Percentiles rank a stretch among this genome's conserved stretches.
Evolutionary conservation across 495 filamentous ascomycete species (phyloP).

Genomic region (Opeltia flavorubescens): DNA sequence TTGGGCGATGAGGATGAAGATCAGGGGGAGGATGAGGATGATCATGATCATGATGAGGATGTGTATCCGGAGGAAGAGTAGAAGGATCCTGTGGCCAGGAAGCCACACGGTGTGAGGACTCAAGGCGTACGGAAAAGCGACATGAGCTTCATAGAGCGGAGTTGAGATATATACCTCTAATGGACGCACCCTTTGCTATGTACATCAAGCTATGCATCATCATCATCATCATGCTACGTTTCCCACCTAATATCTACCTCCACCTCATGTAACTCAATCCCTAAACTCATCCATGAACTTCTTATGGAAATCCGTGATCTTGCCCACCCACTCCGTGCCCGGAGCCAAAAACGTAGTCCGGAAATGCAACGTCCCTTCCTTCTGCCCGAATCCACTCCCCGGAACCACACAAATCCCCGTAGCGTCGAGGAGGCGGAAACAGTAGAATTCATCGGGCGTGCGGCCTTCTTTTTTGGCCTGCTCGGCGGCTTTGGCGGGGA

Average conservation of each 20-base stretch:
- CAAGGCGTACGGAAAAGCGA: no score
- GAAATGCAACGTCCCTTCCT: conserved; percentile 83
- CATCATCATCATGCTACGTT: not conserved
- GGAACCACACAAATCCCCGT: conserved; percentile 94
- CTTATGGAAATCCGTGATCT: conserved; percentile 77
- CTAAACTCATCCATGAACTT: conserved; percentile 80
- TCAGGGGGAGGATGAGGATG: conserved; percentile 8
- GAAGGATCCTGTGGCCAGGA: not conserved
- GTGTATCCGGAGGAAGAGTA: conserved; percentile 8
- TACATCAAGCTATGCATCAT: no score
- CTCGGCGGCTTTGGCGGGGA: conserved; percentile 59
- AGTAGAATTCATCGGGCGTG: conserved; percentile 85
- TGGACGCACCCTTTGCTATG: no score
- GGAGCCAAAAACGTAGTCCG: conserved; percentile 93
- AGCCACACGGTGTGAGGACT: no score
- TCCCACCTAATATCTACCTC: not conserved
- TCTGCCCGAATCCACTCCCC: conserved; percentile 87
- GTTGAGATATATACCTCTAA: not conserved
- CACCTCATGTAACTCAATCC: not conserved
- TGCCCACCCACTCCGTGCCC: conserved; percentile 85
- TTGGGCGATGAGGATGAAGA: conserved; percentile 16
- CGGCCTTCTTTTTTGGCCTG: conserved; percentile 61
- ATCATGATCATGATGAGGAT: conserved; percentile 10
- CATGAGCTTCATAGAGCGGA: no score
- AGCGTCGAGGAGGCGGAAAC: conserved; percentile 73